These are phyloP conservation scores for Lentinus brumalis DNA, from an alignment of 768 basidiomycete genomes.

Conservation along the genomic window DNA sequence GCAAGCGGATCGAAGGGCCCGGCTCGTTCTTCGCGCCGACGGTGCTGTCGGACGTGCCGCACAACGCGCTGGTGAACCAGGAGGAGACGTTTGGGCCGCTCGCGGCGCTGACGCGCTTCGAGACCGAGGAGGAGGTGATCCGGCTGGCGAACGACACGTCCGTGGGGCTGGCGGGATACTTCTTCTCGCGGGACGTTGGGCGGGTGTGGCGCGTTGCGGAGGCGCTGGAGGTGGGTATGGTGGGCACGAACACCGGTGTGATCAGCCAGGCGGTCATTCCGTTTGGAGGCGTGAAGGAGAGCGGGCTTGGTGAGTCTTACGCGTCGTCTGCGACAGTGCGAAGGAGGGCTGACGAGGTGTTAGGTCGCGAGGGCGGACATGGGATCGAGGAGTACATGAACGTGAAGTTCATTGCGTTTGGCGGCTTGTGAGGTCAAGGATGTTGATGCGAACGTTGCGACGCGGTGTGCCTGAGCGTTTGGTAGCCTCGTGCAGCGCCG, in stretches of 20 bases:
- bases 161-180: conserved; percentile 92
- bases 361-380: conserved; percentile 83
- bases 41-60: conserved; percentile 82
- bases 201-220: conserved; percentile 95
- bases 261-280: conserved; percentile 82
- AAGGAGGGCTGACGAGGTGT: conserved; percentile 30
- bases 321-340: background rate
- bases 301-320: conserved; percentile 57
- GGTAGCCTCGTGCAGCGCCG: too few species aligned
- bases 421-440: conserved; percentile 31
- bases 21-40: conserved; percentile 85
- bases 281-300: conserved; percentile 92
- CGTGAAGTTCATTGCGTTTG: conserved; percentile 79
- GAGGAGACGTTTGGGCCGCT: conserved; percentile 98
- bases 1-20: conserved; percentile 59
- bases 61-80: conserved; percentile 58
- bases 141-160: conserved; percentile 80
- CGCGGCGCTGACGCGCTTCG: conserved; percentile 85
- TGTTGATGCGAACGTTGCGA: too few species aligned
- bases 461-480: too few species aligned
- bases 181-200: conserved; percentile 86
- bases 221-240: conserved; percentile 92
- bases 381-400: conserved; percentile 91
- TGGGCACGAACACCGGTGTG: conserved; percentile 79
- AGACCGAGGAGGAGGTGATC: conserved; percentile 93